These are phyloP conservation scores for Xylaria intraflava DNA, from an alignment of 495 filamentous ascomycete species.

Conservation along the genomic window DNA sequence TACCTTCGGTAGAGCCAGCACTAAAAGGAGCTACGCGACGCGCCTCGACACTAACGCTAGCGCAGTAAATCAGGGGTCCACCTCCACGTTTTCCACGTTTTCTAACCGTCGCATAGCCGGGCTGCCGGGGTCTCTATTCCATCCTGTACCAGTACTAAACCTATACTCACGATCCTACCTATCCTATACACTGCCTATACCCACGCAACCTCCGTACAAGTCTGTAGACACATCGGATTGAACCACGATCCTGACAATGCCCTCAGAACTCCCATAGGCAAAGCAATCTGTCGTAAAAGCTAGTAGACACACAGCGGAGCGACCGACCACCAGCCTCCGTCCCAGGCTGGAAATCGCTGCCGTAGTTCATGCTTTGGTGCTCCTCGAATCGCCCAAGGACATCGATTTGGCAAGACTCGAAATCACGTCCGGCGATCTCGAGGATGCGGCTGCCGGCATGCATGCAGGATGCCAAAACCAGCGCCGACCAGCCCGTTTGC, in stretches of 20 bases:
- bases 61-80: no score
- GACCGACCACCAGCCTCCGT: constrained; percentile 16
- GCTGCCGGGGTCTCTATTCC: neutral
- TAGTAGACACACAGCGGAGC: constrained; percentile 63
- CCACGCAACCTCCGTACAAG: no score
- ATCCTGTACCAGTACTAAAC: no score
- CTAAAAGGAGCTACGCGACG: no score
- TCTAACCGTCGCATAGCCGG: neutral
- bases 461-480: constrained; percentile 88
- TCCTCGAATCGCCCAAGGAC: constrained; percentile 66
- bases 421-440: constrained; percentile 34
- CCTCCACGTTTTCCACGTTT: no score
- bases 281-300: constrained; percentile 80
- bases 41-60: no score
- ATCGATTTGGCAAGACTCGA: constrained; percentile 48
- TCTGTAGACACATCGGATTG: no score
- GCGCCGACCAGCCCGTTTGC: constrained; percentile 28
- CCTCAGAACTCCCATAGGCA: constrained; percentile 64
- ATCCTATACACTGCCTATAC: no score
- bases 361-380: constrained; percentile 96
- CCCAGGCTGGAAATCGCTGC: constrained; percentile 60
- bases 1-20: no score
- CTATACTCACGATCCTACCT: no score
- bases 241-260: neutral
- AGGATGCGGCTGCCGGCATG: constrained; percentile 74